phyloP scores from a whole-genome alignment of 225 moss, liverwort and hornwort genomes.

The Ulota crispa region DNA sequence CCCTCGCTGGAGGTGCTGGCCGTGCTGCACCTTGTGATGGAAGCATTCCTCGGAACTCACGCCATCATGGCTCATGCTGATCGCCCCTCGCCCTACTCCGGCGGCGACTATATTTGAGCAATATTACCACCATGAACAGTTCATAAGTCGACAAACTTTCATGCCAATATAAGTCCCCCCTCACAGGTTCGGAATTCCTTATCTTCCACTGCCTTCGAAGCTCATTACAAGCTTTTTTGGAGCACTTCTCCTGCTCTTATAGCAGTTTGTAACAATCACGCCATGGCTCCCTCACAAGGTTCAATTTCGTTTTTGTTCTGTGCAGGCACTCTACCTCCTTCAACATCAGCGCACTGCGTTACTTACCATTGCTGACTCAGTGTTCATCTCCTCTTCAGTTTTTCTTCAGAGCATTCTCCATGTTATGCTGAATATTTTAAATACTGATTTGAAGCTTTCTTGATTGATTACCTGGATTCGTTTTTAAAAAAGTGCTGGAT shows the following conservation, averaged over 20 bases:
- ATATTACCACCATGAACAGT: slow-evolving; percentile 27
- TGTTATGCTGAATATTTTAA: no score
- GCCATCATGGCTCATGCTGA: slow-evolving; percentile 37
- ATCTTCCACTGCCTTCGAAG: background rate
- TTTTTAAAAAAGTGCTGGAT: background rate
- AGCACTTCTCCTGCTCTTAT: background rate
- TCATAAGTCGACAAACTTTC: slow-evolving; percentile 10
- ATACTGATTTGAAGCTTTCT: background rate
- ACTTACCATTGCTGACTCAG: slow-evolving; percentile 10
- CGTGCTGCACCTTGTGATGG: slow-evolving; percentile 19
- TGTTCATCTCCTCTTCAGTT: background rate
- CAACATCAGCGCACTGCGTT: slow-evolving; percentile 53
- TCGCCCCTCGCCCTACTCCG: slow-evolving; percentile 16
- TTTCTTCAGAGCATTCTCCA: background rate
- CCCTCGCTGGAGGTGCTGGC: background rate
- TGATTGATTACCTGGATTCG: background rate
- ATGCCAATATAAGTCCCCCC: slow-evolving; percentile 21
- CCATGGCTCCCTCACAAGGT: background rate
- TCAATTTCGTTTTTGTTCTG: background rate
- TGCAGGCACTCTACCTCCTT: slow-evolving; percentile 38
- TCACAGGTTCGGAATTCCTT: background rate
- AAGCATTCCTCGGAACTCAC: slow-evolving; percentile 13
- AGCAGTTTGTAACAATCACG: background rate
- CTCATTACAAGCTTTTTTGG: background rate
- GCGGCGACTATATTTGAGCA: background rate